A percentile compares a stretch with the other conserved stretches of the same genome.
Evolutionary conservation across 139 green algal species (phyloP).

Genomic region (Deuterostichococcus epilithicus): DNA sequence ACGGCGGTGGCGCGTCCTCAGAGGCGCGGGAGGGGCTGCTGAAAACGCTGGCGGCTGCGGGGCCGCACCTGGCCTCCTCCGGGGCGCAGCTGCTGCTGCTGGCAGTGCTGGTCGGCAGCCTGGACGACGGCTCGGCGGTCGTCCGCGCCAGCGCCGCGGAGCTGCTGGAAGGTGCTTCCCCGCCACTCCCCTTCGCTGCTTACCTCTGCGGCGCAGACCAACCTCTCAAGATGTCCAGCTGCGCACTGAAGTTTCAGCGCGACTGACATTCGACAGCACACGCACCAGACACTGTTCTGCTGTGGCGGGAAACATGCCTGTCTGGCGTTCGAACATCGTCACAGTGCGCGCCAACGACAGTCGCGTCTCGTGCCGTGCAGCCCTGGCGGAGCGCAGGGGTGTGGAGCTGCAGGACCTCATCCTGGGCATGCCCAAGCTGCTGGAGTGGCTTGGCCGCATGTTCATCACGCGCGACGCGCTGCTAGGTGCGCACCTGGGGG

Average conservation of each 20-base stretch:
- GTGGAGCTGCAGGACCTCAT: conserved; percentile 25
- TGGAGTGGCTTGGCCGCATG: conserved; percentile 34
- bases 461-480: conserved; percentile 25
- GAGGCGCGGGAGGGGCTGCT: conserved; percentile 14
- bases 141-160: conserved; percentile 25
- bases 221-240: neutral
- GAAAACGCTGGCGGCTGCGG: conserved; percentile 20
- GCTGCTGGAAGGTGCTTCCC: conserved; percentile 26
- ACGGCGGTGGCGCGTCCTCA: neutral
- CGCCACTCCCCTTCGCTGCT: neutral
- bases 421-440: conserved; percentile 16
- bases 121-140: conserved; percentile 22
- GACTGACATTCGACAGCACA: neutral
- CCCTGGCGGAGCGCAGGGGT: conserved; percentile 12
- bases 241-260: neutral
- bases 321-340: neutral
- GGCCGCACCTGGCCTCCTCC: conserved; percentile 4
- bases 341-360: neutral
- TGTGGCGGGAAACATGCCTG: neutral
- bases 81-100: conserved; percentile 25
- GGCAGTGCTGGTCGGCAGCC: conserved; percentile 26
- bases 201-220: neutral
- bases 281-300: neutral
- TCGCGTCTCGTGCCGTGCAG: conserved; percentile 16
- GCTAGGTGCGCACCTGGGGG: conserved; percentile 22